Percentiles rank a stretch among this genome's conserved stretches.
Evolutionary conservation across 2,329 filamentous ascomycete genomes (phyloP).

Genomic region (Ciborinia camelliae): DNA sequence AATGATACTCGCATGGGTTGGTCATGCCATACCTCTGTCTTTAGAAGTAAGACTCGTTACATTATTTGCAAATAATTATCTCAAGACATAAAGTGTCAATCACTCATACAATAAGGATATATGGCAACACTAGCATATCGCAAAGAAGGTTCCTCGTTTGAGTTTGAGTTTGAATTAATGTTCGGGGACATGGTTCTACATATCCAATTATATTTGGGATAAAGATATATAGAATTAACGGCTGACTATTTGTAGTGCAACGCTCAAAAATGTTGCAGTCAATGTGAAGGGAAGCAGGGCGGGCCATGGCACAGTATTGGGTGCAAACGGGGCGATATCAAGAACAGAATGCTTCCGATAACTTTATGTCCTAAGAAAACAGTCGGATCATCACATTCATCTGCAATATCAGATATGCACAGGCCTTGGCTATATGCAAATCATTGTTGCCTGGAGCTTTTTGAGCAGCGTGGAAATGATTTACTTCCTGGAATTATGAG

Average conservation of each 20-base stretch:
- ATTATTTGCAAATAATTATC: background rate
- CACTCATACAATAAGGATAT: background rate
- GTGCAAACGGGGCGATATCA: slow-evolving; percentile 22
- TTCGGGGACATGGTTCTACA: background rate
- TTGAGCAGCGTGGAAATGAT: background rate
- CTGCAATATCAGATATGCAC: background rate
- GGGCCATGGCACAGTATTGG: slow-evolving; percentile 22
- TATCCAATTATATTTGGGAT: background rate
- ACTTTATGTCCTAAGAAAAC: slow-evolving; percentile 7
- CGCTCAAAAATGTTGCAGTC: slow-evolving; percentile 17
- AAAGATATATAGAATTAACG: background rate
- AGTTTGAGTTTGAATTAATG: background rate
- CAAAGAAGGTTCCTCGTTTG: background rate
- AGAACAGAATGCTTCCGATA: slow-evolving; percentile 19
- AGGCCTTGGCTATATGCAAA: slow-evolving; percentile 4
- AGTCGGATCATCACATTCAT: background rate
- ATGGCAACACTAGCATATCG: background rate
- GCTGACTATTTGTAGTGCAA: slow-evolving; percentile 2
- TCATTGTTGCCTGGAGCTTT: background rate
- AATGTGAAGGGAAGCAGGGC: slow-evolving; percentile 14
- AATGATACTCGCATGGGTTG: background rate
- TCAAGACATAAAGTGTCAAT: background rate
- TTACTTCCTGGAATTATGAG: background rate
- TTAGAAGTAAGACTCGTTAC: too few species aligned
- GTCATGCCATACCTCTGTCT: background rate